phyloP scores from a whole-genome alignment of 2,329 filamentous ascomycete species.

The Fusarium algeriense region DNA sequence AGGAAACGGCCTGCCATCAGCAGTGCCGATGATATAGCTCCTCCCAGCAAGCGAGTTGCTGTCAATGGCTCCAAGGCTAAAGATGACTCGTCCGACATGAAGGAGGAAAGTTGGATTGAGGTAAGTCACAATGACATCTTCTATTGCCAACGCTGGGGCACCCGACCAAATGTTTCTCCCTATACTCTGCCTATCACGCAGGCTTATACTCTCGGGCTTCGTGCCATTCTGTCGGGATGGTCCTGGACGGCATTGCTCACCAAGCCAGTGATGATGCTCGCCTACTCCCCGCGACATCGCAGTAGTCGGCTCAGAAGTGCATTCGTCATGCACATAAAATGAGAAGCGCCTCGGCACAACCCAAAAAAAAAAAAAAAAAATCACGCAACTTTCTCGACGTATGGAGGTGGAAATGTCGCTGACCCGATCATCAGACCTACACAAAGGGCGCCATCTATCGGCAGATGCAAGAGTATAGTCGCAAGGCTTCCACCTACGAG shows the following conservation, averaged over 20 bases:
- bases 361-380: conserved; percentile 12
- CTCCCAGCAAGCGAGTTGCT: conserved; percentile 91
- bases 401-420: conserved; percentile 41
- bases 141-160: conserved; percentile 31
- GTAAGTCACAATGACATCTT: conserved; percentile 64
- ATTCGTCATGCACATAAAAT: conserved; percentile 37
- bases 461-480: conserved; percentile 98
- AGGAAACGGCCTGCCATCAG: conserved; percentile 92
- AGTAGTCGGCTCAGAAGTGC: conserved; percentile 48
- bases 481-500: conserved; percentile 86
- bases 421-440: conserved; percentile 52
- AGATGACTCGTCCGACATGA: conserved; percentile 67
- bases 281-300: conserved; percentile 47
- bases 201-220: conserved; percentile 35
- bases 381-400: conserved; percentile 40
- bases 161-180: conserved; percentile 23
- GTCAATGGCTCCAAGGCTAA: conserved; percentile 79
- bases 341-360: conserved; percentile 35
- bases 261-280: conserved; percentile 54
- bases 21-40: conserved; percentile 84
- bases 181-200: conserved; percentile 23
- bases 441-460: conserved; percentile 94
- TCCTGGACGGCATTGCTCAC: conserved; percentile 53
- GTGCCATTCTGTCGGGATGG: conserved; percentile 47
- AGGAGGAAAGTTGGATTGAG: conserved; percentile 73